Percentiles rank a stretch among this genome's conserved stretches.
Conservation (phyloP, 2,329 filamentous ascomycete species). For the Penicillium griseofulvum region DNA sequence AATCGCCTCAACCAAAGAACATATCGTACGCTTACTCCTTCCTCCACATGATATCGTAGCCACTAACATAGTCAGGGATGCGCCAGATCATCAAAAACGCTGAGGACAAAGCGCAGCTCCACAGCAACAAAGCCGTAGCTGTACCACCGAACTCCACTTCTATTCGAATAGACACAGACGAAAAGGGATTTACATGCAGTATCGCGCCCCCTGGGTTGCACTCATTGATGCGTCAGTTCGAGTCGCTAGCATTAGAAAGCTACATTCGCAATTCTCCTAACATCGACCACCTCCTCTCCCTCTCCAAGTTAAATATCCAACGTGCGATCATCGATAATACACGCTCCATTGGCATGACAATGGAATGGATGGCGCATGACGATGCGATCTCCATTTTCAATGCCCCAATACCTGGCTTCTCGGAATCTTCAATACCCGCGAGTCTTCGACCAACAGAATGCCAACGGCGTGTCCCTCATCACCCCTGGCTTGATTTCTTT, state of each 20-base stretch:
- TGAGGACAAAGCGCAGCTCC: too few relatives aligned
- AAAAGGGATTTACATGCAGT: neutral
- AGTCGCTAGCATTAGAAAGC: conserved; percentile 1
- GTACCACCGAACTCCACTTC: neutral
- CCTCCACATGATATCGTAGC: neutral
- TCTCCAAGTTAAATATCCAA: conserved; percentile 28
- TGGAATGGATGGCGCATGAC: conserved; percentile 13
- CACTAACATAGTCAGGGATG: neutral
- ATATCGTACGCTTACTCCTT: conserved; percentile 9
- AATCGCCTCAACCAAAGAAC: conserved; percentile 20
- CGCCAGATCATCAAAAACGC: neutral
- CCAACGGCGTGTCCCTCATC: conserved; percentile 36
- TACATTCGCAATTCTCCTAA: conserved; percentile 13
- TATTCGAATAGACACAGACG: neutral
- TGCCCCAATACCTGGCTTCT: conserved; percentile 1
- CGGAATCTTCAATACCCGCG: conserved; percentile 15
- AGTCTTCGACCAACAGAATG: conserved; percentile 35
- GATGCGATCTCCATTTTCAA: conserved; percentile 22
- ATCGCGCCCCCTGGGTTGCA: neutral
- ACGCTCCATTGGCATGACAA: conserved; percentile 20
- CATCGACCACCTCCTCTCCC: conserved; percentile 27
- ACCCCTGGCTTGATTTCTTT: conserved; percentile 43
- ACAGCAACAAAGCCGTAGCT: neutral
- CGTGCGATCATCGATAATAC: conserved; percentile 27
- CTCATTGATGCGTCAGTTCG: conserved; percentile 2